Evolutionary conservation across 208 protist genomes (phyloP).

Genomic region (Jaenimonas drosophilae): DNA sequence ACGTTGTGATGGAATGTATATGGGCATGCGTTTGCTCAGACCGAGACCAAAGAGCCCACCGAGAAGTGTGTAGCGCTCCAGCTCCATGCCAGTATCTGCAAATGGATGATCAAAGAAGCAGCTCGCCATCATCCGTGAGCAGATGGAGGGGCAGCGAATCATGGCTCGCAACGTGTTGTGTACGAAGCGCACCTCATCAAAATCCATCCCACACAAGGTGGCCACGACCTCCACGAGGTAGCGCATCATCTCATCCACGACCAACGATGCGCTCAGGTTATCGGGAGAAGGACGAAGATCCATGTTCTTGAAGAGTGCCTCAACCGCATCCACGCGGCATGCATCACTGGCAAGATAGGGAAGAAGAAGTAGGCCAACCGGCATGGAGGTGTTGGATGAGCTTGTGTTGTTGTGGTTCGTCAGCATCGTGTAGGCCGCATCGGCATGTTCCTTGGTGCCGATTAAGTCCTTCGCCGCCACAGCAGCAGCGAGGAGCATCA

Average conservation of each 20-base stretch:
- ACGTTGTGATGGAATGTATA: slow-evolving; percentile 3
- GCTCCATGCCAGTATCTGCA: slow-evolving; percentile 32
- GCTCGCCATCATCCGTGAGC: slow-evolving; percentile 33
- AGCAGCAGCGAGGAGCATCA: slow-evolving; percentile 35
- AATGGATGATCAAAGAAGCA: slow-evolving; percentile 41
- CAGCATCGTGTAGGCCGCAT: slow-evolving; percentile 32
- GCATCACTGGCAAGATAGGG: slow-evolving; percentile 69
- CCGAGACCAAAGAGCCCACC: slow-evolving; percentile 68
- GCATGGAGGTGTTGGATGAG: slow-evolving; percentile 1
- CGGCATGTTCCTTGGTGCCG: slow-evolving; percentile 22
- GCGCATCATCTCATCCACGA: slow-evolving; percentile 62
- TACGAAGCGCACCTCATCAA: slow-evolving; percentile 26
- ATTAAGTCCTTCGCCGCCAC: slow-evolving; percentile 23
- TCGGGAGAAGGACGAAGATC: slow-evolving; percentile 12
- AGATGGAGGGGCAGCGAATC: slow-evolving; percentile 20
- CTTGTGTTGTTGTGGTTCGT: slow-evolving; percentile 4
- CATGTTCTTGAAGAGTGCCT: slow-evolving; percentile 63
- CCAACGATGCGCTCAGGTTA: slow-evolving; percentile 17
- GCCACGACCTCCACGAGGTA: slow-evolving; percentile 46
- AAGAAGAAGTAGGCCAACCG: slow-evolving; percentile 43
- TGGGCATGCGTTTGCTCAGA: slow-evolving; percentile 13
- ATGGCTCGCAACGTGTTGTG: slow-evolving; percentile 36
- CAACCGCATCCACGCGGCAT: slow-evolving; percentile 33
- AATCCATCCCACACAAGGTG: slow-evolving; percentile 31
- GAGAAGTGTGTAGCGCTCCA: slow-evolving; percentile 63